A percentile compares a stretch with the other conserved stretches of the same genome.
phyloP scores from a whole-genome alignment of 2,329 filamentous ascomycete species.

The Alternaria longipes region DNA sequence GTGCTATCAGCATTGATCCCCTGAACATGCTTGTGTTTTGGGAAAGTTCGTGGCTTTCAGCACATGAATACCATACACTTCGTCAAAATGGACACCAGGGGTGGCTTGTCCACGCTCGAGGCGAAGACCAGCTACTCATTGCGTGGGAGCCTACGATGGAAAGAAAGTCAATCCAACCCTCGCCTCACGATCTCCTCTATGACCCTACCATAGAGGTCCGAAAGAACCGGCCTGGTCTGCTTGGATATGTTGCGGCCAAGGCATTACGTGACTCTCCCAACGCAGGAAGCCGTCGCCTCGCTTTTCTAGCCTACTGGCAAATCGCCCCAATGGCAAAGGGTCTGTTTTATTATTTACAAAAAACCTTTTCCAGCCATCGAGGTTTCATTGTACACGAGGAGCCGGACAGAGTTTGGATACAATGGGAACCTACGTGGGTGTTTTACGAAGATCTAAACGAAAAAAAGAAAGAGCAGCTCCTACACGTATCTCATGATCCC shows the following conservation, averaged over 20 bases:
- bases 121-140: conserved; percentile 19
- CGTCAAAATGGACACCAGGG: conserved; percentile 1
- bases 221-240: conserved; percentile 11
- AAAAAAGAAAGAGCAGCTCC: conserved; percentile 10
- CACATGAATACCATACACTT: conserved; percentile 9
- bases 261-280: conserved; percentile 1
- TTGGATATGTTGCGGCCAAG: conserved; percentile 20
- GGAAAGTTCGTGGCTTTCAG: conserved; percentile 10
- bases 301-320: conserved; percentile 23
- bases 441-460: conserved; percentile 17
- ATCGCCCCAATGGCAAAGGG: conserved; percentile 15
- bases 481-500: conserved; percentile 8
- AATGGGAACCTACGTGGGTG: conserved; percentile 26
- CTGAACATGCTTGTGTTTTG: conserved; percentile 10
- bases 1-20: conserved; percentile 7
- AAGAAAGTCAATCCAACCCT: conserved; percentile 11
- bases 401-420: conserved; percentile 17
- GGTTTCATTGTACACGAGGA: conserved; percentile 17
- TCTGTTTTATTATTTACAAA: conserved; percentile 17
- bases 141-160: conserved; percentile 17
- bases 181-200: conserved; percentile 1
- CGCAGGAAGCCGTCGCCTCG: conserved; percentile 6
- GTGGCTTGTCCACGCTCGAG: conserved; percentile 14
- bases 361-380: conserved; percentile 14
- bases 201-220: conserved; percentile 8